Percentiles rank a stretch among this genome's conserved stretches.
phyloP scores from a whole-genome alignment of 257 asterid species.

The Plantago ovata region DNA sequence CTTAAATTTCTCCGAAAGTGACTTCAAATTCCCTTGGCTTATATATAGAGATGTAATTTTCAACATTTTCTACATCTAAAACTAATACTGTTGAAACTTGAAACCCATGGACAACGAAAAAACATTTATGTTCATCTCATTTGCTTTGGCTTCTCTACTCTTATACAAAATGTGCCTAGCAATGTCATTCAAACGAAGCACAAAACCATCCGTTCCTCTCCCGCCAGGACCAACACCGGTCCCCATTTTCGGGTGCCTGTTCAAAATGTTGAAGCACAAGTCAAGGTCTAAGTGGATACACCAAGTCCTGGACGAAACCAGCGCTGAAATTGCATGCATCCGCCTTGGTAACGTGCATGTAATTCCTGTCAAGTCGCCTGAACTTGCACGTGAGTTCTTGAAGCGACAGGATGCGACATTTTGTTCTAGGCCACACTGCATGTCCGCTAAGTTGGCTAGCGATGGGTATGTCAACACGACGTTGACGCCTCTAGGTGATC shows the following conservation, averaged over 20 bases:
- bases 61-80: too few relatives aligned
- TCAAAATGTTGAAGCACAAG: conserved; percentile 6
- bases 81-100: too few relatives aligned
- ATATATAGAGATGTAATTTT: too few relatives aligned
- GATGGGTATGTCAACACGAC: neutral
- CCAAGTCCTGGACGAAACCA: conserved; percentile 19
- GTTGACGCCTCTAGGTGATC: conserved; percentile 13
- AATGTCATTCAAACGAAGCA: too few relatives aligned
- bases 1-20: too few relatives aligned
- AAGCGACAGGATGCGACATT: conserved; percentile 16
- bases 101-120: too few relatives aligned
- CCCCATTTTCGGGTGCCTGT: conserved; percentile 15
- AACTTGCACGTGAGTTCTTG: conserved; percentile 29
- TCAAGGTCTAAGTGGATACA: conserved; percentile 10
- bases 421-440: conserved; percentile 14
- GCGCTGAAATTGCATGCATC: conserved; percentile 23
- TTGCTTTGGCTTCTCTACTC: too few relatives aligned
- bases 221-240: conserved; percentile 18
- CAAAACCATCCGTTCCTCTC: too few relatives aligned
- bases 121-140: too few relatives aligned
- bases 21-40: too few relatives aligned
- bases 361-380: conserved; percentile 25
- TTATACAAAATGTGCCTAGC: too few relatives aligned
- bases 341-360: neutral
- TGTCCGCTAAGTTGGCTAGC: conserved; percentile 1